These are phyloP conservation scores for Astragalus membranaceus DNA, from an alignment of 306 rosid species.

Conservation along the genomic window DNA sequence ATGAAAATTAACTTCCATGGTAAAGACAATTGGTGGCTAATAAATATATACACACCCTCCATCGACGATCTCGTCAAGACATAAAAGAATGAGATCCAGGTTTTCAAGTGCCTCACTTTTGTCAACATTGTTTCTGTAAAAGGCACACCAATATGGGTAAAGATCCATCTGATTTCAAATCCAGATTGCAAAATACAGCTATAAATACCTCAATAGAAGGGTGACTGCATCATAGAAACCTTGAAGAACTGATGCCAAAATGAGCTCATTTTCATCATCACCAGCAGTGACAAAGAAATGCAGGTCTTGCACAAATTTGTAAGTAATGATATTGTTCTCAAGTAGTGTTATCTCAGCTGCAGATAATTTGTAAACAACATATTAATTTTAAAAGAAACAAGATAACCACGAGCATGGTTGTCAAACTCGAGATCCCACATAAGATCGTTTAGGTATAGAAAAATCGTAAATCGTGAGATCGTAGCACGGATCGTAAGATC, in stretches of 20 bases:
- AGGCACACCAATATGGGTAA: slow-evolving; percentile 12
- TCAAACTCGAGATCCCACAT: too few relatives aligned
- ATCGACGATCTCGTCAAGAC: slow-evolving; percentile 87
- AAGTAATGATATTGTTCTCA: slow-evolving; percentile 65
- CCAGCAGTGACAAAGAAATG: slow-evolving; percentile 96
- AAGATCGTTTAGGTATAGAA: too few relatives aligned
- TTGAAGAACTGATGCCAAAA: slow-evolving; percentile 81
- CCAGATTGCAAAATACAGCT: background rate
- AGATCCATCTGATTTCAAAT: background rate
- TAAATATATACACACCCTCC: slow-evolving; percentile 64
- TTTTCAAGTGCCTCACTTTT: slow-evolving; percentile 95
- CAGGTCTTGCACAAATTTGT: slow-evolving; percentile 88
- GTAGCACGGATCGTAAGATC: background rate
- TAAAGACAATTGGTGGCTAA: slow-evolving; percentile 2
- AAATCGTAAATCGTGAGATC: too few relatives aligned
- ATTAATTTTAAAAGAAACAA: slow-evolving; percentile 17
- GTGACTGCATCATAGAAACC: slow-evolving; percentile 87
- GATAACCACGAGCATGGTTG: background rate
- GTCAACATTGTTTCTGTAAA: slow-evolving; percentile 74
- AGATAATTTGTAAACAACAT: slow-evolving; percentile 7
- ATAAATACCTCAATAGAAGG: slow-evolving; percentile 69
- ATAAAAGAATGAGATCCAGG: slow-evolving; percentile 91
- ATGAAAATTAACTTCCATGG: background rate
- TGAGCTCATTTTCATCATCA: slow-evolving; percentile 88
- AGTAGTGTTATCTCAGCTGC: slow-evolving; percentile 92